These are phyloP conservation scores for Mycena capillaripes DNA, from an alignment of 768 basidiomycete species.

Conservation along the genomic window DNA sequence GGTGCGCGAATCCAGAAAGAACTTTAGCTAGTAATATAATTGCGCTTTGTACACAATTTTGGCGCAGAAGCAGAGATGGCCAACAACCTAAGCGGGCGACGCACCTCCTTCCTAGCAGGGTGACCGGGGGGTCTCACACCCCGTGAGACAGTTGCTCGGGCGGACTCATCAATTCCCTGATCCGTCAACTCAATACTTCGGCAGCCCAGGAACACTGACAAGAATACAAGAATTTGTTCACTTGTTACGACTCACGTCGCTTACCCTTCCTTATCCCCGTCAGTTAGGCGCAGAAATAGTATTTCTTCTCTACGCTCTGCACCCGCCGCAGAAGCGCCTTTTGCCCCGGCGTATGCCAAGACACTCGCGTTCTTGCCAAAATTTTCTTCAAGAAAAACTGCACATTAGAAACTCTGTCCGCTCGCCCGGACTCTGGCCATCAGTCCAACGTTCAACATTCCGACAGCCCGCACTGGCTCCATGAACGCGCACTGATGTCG, in stretches of 20 bases:
- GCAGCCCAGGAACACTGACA: too few relatives aligned
- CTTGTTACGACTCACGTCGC: too few relatives aligned
- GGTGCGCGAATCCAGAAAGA: constrained; percentile 27
- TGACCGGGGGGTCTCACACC: too few relatives aligned
- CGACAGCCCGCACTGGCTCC: not conserved
- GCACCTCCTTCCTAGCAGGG: too few relatives aligned
- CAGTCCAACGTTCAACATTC: not conserved
- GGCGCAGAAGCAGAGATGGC: not conserved
- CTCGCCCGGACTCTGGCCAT: not conserved
- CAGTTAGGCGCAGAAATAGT: not conserved
- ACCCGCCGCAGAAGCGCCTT: not conserved
- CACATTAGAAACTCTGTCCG: not conserved
- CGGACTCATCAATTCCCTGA: constrained; percentile 5
- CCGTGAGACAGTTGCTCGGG: too few relatives aligned
- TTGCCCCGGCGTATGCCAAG: not conserved
- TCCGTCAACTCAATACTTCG: constrained; percentile 8
- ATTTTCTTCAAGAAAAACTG: constrained; percentile 5
- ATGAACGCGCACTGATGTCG: not conserved
- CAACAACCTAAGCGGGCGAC: not conserved
- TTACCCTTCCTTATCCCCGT: constrained; percentile 3
- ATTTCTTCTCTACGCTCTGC: not conserved
- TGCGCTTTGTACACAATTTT: not conserved
- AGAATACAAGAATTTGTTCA: too few relatives aligned
- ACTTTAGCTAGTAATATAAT: constrained; percentile 28
- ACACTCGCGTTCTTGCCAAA: not conserved